Base-by-base conservation (phyloP, 225 moss, liverwort and hornwort genomes). In the Sphagnum contortum region DNA sequence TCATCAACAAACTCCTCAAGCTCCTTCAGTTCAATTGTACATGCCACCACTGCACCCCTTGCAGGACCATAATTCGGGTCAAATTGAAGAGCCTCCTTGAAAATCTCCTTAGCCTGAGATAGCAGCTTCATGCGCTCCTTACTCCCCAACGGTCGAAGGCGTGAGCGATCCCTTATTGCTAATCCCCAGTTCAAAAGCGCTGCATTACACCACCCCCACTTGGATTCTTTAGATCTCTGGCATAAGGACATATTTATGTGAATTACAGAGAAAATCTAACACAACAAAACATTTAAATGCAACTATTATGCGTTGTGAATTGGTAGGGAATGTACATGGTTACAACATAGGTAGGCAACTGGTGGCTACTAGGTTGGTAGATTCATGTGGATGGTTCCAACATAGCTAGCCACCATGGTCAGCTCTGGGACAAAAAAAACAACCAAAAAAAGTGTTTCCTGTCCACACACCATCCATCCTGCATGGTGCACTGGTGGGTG, bases 141-240 rank as follows among this genome's bases (percentile, higher is more conserved):
- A 60, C 87, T 87, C 50, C 83, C 89, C 82, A 92, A 73, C 46
- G 81, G 77, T 49, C 94, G 81, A 63, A 95, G 94, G 53, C 94
- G 89, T 51, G 94, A 86, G 44, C 94, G 88, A 64, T 95, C 91
- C 59, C 84, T 77, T 88, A 90, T 79, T 10, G 92, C 94, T 50
- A 92, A 48, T 7, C 94, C 94, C 94, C 94, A 95, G 62, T 95
- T 95, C 44, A 90, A 68, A 68, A 92, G 83, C 55, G 91, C 94
- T 94, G 86, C 72, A 71, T 64, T 47, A 50, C n/a, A 57, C 57
- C 47, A 66, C 10, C 49, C 45, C 3, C 8, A 6, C 14, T 63
- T 12, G 48, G 48, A 63, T 57, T 68, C 29, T 29, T 29, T 29
- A 29, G 29, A 29, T 29, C 29, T 29, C 29, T 29, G 29, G 29